Conservation (phyloP, 2,329 filamentous ascomycete species). For the Bipolaris zeicola region DNA sequence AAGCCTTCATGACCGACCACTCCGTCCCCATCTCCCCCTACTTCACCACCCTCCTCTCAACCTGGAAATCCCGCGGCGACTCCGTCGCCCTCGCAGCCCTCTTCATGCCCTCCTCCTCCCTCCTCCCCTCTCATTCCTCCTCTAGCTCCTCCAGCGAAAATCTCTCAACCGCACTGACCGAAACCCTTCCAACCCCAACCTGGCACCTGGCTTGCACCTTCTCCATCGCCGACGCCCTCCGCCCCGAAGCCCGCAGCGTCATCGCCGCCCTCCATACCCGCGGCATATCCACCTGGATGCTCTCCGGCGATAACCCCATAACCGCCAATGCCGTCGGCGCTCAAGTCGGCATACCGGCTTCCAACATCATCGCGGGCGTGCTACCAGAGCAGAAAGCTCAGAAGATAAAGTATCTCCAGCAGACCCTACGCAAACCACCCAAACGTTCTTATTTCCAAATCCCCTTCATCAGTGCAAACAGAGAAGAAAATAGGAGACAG, state of each 20-base stretch:
- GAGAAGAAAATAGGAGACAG: not conserved
- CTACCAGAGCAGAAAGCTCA: constrained; percentile 82
- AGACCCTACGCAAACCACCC: constrained; percentile 34
- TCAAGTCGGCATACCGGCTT: constrained; percentile 72
- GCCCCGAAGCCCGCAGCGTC: constrained; percentile 70
- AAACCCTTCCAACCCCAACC: constrained; percentile 10
- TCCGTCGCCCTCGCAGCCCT: constrained; percentile 51
- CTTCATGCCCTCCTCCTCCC: not conserved
- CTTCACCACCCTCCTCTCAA: constrained; percentile 31
- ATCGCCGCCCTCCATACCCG: constrained; percentile 67
- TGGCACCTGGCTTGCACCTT: constrained; percentile 66
- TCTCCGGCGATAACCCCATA: constrained; percentile 87
- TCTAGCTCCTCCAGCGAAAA: not conserved
- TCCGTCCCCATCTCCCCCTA: constrained; percentile 35
- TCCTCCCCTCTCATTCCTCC: not conserved
- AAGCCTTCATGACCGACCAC: constrained; percentile 64
- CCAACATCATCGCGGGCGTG: constrained; percentile 84
- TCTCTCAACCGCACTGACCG: not conserved
- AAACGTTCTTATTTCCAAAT: constrained; percentile 28
- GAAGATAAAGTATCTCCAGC: constrained; percentile 63
- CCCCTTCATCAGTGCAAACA: constrained; percentile 17
- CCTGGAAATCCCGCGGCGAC: constrained; percentile 51
- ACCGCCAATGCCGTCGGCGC: constrained; percentile 80
- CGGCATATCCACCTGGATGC: constrained; percentile 83
- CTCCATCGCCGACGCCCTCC: constrained; percentile 80